phyloP scores from a whole-genome alignment of 2,329 filamentous ascomycete species.

The Colletotrichum costaricense region DNA sequence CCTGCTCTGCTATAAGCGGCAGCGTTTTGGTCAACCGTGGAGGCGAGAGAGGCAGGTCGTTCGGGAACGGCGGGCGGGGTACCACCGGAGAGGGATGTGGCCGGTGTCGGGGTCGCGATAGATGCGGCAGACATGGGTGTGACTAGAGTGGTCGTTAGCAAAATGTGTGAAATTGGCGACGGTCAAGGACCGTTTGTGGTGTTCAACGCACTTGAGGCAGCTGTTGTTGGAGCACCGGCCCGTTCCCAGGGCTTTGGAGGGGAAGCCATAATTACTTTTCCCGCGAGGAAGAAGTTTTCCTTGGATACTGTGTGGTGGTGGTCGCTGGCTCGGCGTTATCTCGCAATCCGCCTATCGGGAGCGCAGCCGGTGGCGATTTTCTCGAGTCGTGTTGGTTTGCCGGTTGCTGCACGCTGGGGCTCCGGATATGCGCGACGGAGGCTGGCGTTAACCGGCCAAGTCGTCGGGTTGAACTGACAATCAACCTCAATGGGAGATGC shows the following conservation, averaged over 20 bases:
- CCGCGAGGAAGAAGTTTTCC: conserved; percentile 32
- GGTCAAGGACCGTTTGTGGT: conserved; percentile 18
- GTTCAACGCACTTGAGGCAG: conserved; percentile 58
- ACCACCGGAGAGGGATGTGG: conserved; percentile 50
- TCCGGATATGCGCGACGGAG: not conserved
- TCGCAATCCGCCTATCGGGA: conserved; percentile 30
- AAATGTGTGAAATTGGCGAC: conserved; percentile 9
- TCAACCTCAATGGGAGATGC: conserved; percentile 11
- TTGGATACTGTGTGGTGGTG: conserved; percentile 2
- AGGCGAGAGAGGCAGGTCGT: conserved; percentile 80
- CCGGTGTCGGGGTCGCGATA: conserved; percentile 53
- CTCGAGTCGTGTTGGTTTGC: not conserved
- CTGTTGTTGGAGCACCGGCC: conserved; percentile 69
- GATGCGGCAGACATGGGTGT: conserved; percentile 53
- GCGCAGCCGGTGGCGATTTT: conserved; percentile 16
- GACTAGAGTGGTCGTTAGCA: conserved; percentile 20
- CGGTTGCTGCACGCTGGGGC: not conserved
- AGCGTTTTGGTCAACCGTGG: conserved; percentile 88
- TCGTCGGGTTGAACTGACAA: not conserved
- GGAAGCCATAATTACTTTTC: conserved; percentile 68
- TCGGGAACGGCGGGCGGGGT: conserved; percentile 79
- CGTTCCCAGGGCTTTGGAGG: conserved; percentile 98
- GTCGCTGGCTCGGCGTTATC: conserved; percentile 27
- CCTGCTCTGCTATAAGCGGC: conserved; percentile 76
- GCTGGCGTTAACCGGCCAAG: not conserved